Conservation (phyloP, 768 basidiomycete species). For the Agaricus subrufescens region DNA sequence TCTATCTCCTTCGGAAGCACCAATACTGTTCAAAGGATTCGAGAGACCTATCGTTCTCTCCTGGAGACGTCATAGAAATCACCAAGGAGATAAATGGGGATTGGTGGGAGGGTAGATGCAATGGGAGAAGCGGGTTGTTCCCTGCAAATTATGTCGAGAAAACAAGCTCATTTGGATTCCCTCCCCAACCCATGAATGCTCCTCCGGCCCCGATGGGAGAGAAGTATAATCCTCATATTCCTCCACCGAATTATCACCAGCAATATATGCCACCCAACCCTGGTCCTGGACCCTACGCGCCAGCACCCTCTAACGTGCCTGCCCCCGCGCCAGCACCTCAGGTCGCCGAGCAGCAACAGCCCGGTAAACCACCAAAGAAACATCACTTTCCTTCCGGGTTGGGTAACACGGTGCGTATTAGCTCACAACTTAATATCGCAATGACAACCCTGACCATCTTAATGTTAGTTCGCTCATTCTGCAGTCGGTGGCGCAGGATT, state of each 20-base stretch:
- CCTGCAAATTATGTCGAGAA: conserved; percentile 71
- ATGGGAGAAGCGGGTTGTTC: conserved; percentile 66
- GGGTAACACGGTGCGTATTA: conserved; percentile 44
- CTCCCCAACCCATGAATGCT: conserved; percentile 8
- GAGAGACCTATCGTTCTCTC: conserved; percentile 68
- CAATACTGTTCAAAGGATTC: conserved; percentile 42
- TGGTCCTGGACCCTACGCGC: conserved; percentile 13
- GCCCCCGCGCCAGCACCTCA: conserved; percentile 6
- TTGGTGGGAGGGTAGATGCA: conserved; percentile 80
- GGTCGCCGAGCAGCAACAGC: conserved; percentile 24
- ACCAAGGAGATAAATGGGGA: conserved; percentile 69
- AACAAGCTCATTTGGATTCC: conserved; percentile 21
- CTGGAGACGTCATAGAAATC: conserved; percentile 73
- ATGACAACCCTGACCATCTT: conserved; percentile 3
- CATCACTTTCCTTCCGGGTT: conserved; percentile 41
- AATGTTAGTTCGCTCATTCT: conserved; percentile 41
- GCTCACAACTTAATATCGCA: not conserved
- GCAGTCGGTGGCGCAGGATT: conserved; percentile 69
- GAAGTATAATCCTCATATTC: not conserved
- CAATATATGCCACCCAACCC: conserved; percentile 10
- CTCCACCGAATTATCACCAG: conserved; percentile 10
- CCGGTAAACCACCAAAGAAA: conserved; percentile 37
- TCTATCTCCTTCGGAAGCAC: not conserved
- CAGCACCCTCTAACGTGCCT: conserved; percentile 15
- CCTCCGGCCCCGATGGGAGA: conserved; percentile 12